These are phyloP conservation scores for Arthrobotrys iridis DNA, from an alignment of 2,329 filamentous ascomycete genomes.

Conservation along the genomic window DNA sequence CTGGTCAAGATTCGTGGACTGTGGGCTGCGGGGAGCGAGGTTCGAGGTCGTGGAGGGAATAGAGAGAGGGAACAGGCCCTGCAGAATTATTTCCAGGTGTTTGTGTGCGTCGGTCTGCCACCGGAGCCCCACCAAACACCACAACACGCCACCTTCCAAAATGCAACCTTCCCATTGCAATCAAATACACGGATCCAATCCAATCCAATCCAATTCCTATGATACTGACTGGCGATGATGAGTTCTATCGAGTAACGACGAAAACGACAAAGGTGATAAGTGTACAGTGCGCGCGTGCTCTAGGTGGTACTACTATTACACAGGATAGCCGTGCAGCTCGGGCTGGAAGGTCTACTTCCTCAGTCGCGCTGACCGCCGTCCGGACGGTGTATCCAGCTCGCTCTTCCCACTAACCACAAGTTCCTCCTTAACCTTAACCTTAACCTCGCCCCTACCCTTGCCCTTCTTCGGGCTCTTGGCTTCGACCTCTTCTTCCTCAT, in stretches of 20 bases:
- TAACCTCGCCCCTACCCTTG: too few species aligned
- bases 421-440: constrained; percentile 20
- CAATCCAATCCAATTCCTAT: neutral
- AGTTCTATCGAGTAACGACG: neutral
- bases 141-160: constrained; percentile 43
- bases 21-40: constrained; percentile 17
- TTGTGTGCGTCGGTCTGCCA: constrained; percentile 36
- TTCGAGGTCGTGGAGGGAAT: neutral
- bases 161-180: constrained; percentile 27
- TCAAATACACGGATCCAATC: neutral
- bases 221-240: neutral
- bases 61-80: constrained; percentile 1
- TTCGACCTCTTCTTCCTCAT: constrained; percentile 11
- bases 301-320: constrained; percentile 8
- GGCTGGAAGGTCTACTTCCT: constrained; percentile 32
- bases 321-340: neutral
- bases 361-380: constrained; percentile 31
- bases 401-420: constrained; percentile 29
- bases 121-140: constrained; percentile 49
- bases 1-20: neutral
- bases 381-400: constrained; percentile 18
- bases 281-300: too few species aligned
- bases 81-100: constrained; percentile 33
- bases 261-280: neutral
- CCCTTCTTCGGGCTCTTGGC: constrained; percentile 26